Evolutionary conservation across 768 basidiomycete genomes (phyloP).

Genomic region (Mycena latifolia): DNA sequence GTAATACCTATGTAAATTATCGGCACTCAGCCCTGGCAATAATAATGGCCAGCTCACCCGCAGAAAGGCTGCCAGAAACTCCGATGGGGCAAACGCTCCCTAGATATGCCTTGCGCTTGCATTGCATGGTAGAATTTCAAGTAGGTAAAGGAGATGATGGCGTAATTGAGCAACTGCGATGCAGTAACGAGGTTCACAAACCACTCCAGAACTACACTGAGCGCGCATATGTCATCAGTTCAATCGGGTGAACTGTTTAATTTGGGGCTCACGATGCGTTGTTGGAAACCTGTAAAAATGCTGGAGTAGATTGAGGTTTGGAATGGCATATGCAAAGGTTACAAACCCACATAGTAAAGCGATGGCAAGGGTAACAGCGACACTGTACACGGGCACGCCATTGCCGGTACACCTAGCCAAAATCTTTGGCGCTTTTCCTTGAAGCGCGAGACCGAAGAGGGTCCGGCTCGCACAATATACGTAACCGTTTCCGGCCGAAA

Average conservation of each 20-base stretch:
- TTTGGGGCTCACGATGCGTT: too few species aligned
- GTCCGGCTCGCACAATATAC: conserved; percentile 67
- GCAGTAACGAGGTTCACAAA: conserved; percentile 64
- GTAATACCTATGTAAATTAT: conserved; percentile 51
- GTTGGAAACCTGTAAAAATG: conserved; percentile 64
- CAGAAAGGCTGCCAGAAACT: conserved; percentile 65
- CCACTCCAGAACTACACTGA: conserved; percentile 65
- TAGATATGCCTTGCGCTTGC: conserved; percentile 57
- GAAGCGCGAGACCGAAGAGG: conserved; percentile 67
- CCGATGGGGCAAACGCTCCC: conserved; percentile 59
- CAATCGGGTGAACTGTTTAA: too few species aligned
- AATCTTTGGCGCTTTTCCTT: conserved; percentile 68
- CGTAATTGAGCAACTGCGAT: conserved; percentile 62
- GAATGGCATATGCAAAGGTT: background rate
- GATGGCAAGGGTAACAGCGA: conserved; percentile 55
- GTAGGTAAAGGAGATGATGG: conserved; percentile 62
- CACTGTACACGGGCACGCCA: conserved; percentile 71
- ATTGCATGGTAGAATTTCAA: conserved; percentile 61
- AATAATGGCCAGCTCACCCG: conserved; percentile 46
- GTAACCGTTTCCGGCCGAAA: conserved; percentile 81
- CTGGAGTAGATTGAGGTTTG: conserved; percentile 37
- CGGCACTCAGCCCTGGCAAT: background rate
- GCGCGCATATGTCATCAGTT: too few species aligned
- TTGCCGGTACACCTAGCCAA: conserved; percentile 64
- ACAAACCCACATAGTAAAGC: conserved; percentile 49